Evolutionary conservation across 2,329 filamentous ascomycete genomes (phyloP), one percentile per base, ranked within the genome.

Genomic region (Talaromyces atroroseus): DNA sequence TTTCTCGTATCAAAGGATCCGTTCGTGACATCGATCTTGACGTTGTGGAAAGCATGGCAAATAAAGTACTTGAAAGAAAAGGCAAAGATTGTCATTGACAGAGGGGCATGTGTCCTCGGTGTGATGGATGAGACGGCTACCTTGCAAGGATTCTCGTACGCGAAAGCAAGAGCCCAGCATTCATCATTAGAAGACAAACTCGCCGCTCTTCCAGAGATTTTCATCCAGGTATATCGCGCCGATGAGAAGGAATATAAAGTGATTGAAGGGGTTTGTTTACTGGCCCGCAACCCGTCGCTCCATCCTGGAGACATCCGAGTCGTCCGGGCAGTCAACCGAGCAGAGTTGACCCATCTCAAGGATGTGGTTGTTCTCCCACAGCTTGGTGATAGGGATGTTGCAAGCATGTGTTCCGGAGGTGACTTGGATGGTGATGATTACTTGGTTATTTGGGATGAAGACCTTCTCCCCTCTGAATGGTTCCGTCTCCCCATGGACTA

Each of bases 361-460:
- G 86, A 97, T 66, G 89, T 95, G 0, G 86, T 97, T 1, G 91
- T 97, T 0, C 87, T 99, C 49, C 90, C 94, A 0, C 84, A 89
- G 36, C 86, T 78, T 0, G 92, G 92, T 0, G 90, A 96, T 66
- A 80, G 88, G 16, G 90, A 95, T 60, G 75, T 99, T 21, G 85
- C 92, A 0, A 91, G 88, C 65, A 97, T 97, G 92, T 91, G 94
- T 61, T 96, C 94, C 3, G 94, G 94, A 1, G 94, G 94, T 0
- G 94, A 99, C 66, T 80, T 99, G 0, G 94, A 99, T 66, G 94
- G 94, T 0, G 94, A 99, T 65, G 94, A 99, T 67, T 99, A 91
- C 68, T 86, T 97, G 55, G 85, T 97, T 5, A 87, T 96, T 47
- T 99, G 94, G 92, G 92, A 99, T 62, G 69, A 79, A 21, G 80